Evolutionary conservation across 2,329 filamentous ascomycete species (phyloP), one percentile per base, ranked within the genome.

Genomic region (Arthrobotrys sinensis): DNA sequence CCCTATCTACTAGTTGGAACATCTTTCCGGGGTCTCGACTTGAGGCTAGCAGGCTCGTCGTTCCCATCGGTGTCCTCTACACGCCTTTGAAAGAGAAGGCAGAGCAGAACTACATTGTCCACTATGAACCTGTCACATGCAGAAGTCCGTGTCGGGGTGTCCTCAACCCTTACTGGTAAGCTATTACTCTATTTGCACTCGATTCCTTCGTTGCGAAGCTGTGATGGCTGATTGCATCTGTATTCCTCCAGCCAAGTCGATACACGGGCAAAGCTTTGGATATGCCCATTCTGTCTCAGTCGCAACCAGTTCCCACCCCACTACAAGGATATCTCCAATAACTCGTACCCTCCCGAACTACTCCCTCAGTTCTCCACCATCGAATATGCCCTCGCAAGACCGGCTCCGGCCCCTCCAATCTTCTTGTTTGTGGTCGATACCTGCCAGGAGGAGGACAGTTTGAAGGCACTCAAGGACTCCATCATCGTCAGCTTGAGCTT

Each of bases 1-100:
- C 32, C 24, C 11, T 34, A 45, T 65, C 6, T 12, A 55, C 40
- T 57, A 82, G 95, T 86, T 99, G 96, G 96, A 99, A 99, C 85
- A 96, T 96, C 79, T 97, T 99, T 83, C 96, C 96, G 62, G 97
- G 94, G 87, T 95, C 95, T 83, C 93, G 96, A 84, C 97, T 99
- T 93, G 94, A 97, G 91, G 94, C 94, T 71, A 97, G 94, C 77
- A 90, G 94, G 79, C 90, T 97, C 67, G 94, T 97, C 80, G 96
- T 98, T 40, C 96, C 96, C 79, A 97, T 99, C 83, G 96, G 94
- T 84, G 94, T 94, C 81, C 89, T 97, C 57, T 98, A 98, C 85
- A 99, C 95, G 1, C 94, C 95, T 4, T 86, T 97, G 82, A 98
- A 98, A 86, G 95, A 97, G 86, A 96, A 96, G 87, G 90, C 92